Evolutionary conservation across 805 yeast species (phyloP), one percentile per base, ranked within the genome.

Genomic region (Metschnikowia cerradonensis): DNA sequence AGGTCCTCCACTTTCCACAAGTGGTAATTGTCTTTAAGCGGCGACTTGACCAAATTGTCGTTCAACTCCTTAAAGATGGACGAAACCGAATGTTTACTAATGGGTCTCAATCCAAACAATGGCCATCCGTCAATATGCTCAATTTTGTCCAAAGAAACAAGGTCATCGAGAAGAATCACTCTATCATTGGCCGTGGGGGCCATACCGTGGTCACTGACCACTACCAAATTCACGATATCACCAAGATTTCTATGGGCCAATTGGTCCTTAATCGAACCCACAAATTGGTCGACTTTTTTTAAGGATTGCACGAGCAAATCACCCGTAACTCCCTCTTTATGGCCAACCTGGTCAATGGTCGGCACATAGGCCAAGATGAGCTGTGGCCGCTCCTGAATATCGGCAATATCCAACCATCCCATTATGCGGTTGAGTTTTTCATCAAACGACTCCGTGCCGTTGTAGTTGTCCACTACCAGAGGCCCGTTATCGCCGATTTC

Each of bases 171-270:
- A 54, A 81, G 81, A 1, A 90, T 68, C 10, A 88, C 65, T 52
- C 96, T 70, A 11, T 83, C 80, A 55, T 83, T 79, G 0, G 88
- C 78, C 1, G 96, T 86, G 6, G 96, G 92, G 0, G 95, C 85
- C 96, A 90, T 90, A 10, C 97, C 97, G 64, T 90, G 97, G 65
- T 91, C 97, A 41, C 96, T 88, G 3, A 91, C 86, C 40, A 91
- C 70, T 0, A 92, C 68, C 19, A 91, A 67, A 63, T 92, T 91
- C 17, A 86, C 87, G 39, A 89, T 75, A 20, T 82, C 75, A 0
- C 77, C 68, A 52, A 90, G 68, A 56, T 86, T 83, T 49, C 96
- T 72, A 17, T 64, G 60, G 0, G 61, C 52, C 19, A 91, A 58
- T 7, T 79, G 84, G 23, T 67, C 54, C 14, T 75, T 69, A 37